These are phyloP conservation scores for Coleophoma cylindrospora DNA, from an alignment of 2,329 filamentous ascomycete genomes.

Conservation along the genomic window DNA sequence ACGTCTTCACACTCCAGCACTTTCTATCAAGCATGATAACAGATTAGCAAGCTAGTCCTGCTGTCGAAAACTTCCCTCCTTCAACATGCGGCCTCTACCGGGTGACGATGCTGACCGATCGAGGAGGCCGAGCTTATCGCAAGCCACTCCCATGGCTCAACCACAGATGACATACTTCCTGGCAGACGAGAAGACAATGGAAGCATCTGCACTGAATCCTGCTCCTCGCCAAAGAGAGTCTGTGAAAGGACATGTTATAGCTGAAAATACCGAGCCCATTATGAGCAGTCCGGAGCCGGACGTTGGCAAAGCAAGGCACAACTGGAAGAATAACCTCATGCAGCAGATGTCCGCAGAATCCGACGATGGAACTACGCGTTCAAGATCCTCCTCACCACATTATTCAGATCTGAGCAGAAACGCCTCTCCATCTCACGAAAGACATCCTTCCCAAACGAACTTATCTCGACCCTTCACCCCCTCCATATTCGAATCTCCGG, in stretches of 20 bases:
- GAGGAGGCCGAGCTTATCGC: conserved; percentile 24
- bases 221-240: conserved; percentile 27
- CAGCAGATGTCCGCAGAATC: conserved; percentile 11
- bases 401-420: conserved; percentile 29
- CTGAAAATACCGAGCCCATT: conserved; percentile 27
- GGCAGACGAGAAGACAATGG: conserved; percentile 43
- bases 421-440: conserved; percentile 23
- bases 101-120: conserved; percentile 33
- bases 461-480: conserved; percentile 42
- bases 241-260: conserved; percentile 26
- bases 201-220: conserved; percentile 28
- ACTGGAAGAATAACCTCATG: conserved; percentile 21
- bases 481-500: conserved; percentile 34
- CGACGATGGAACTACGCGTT: conserved; percentile 17
- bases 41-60: neutral
- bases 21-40: conserved; percentile 11
- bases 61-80: neutral
- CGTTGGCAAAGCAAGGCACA: conserved; percentile 16
- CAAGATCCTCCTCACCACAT: conserved; percentile 23
- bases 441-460: conserved; percentile 24
- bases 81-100: conserved; percentile 39
- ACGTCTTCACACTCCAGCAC: no score
- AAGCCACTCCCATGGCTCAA: conserved; percentile 27
- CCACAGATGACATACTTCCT: conserved; percentile 48
- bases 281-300: conserved; percentile 25